Evolutionary conservation across 116 monocot genomes (phyloP).

Genomic region (Cymodocea nodosa): DNA sequence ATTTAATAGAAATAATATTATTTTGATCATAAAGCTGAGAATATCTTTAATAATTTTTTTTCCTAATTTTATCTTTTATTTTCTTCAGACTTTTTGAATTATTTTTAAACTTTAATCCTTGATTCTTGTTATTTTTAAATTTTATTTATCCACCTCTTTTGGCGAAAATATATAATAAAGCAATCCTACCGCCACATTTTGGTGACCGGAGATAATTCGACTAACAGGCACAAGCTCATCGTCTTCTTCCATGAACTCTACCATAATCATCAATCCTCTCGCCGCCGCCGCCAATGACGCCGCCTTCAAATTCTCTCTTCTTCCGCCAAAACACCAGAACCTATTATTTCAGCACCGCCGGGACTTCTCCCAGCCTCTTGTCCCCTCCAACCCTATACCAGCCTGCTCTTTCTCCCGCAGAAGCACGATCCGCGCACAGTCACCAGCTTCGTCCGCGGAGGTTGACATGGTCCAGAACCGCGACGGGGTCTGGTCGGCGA

Average conservation of each 20-base stretch:
- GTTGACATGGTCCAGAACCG: slow-evolving; percentile 58
- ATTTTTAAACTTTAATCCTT: too few species aligned
- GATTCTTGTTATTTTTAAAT: too few species aligned
- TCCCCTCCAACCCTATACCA: neutral
- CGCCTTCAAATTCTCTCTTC: neutral
- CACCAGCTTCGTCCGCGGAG: slow-evolving; percentile 1
- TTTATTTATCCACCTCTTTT: too few species aligned
- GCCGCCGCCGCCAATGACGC: neutral
- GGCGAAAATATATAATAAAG: too few species aligned
- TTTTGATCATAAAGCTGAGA: too few species aligned
- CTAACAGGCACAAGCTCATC: too few species aligned
- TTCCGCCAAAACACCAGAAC: neutral
- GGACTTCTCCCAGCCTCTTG: neutral
- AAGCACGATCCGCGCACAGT: neutral
- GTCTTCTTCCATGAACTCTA: neutral
- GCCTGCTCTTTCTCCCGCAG: neutral
- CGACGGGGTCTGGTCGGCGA: slow-evolving; percentile 47
- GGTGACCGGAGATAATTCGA: too few species aligned
- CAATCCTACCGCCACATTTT: too few species aligned
- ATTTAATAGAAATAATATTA: too few species aligned
- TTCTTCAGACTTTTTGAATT: too few species aligned
- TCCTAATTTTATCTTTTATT: too few species aligned
- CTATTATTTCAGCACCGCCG: neutral
- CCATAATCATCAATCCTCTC: neutral
- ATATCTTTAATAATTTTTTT: too few species aligned